These are phyloP conservation scores for Coemansia sp. DNA, from an alignment of 192 early-diverging fungal genomes.

Conservation along the genomic window DNA sequence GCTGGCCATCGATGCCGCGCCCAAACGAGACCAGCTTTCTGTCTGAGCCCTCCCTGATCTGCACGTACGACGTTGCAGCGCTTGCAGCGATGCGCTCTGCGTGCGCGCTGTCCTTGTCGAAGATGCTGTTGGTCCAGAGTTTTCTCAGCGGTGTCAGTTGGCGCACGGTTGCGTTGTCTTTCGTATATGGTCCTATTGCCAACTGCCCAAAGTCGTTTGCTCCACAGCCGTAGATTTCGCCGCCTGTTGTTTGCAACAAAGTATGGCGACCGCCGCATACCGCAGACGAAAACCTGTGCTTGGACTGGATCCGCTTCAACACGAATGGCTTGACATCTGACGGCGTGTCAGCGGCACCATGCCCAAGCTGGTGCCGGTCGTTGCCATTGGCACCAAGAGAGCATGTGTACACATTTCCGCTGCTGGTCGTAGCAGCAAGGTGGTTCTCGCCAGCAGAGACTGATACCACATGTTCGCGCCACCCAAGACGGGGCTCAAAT, in stretches of 20 bases:
- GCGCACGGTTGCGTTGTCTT: slow-evolving; percentile 22
- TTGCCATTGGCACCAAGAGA: slow-evolving; percentile 30
- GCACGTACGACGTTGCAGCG: slow-evolving; percentile 30
- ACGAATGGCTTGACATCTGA: slow-evolving; percentile 10
- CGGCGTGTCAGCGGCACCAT: background rate
- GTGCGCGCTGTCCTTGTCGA: slow-evolving; percentile 10
- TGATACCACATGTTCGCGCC: slow-evolving; percentile 42
- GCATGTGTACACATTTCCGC: slow-evolving; percentile 41
- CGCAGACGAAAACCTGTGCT: slow-evolving; percentile 17
- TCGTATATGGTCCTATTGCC: slow-evolving; percentile 29
- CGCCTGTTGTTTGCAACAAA: slow-evolving; percentile 29
- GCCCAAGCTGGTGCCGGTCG: slow-evolving; percentile 26
- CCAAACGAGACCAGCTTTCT: slow-evolving; percentile 29
- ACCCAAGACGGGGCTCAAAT: slow-evolving; percentile 43
- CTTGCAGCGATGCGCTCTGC: slow-evolving; percentile 36
- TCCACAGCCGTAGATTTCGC: slow-evolving; percentile 46
- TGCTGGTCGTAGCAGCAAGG: slow-evolving; percentile 29
- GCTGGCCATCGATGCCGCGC: slow-evolving; percentile 45
- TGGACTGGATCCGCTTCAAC: slow-evolving; percentile 21
- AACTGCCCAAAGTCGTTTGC: slow-evolving; percentile 53
- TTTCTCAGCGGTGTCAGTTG: slow-evolving; percentile 18
- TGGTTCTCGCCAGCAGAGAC: slow-evolving; percentile 40
- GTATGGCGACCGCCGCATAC: slow-evolving; percentile 38
- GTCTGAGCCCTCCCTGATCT: slow-evolving; percentile 11
- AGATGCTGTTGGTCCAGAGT: slow-evolving; percentile 25